Base-by-base conservation (phyloP, 2,329 filamentous ascomycete genomes). In the Fusarium piperis region DNA sequence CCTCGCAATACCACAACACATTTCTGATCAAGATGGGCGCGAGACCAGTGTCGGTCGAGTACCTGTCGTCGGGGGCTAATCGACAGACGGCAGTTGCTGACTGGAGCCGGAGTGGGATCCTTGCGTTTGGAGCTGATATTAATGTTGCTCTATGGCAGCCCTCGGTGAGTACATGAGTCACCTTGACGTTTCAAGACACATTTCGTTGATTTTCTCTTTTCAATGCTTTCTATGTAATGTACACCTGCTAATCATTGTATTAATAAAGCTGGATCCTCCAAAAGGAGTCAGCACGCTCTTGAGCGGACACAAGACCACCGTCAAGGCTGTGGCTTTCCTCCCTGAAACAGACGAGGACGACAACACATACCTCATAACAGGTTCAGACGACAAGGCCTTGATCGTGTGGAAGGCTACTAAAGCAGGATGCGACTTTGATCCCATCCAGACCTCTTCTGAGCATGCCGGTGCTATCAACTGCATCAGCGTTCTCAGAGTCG, bases 101-200 rank as follows among this genome's bases (percentile, higher is more conserved):
- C 83, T 99, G 96, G 96, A 90, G 93, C 78, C 78, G 83, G 20
- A 83, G 87, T 70, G 93, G 92, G 11, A 79, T 94, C 48, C 85
- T 99, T 60, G 96, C 94, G 32, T 99, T 94, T 83, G 96, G 96
- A 33, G 92, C 95, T 10, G 94, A 97, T 81, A 91, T 91, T 74
- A 96, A 96, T 82, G 88, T 99, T 75, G 95, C 94, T 46, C 79
- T 98, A 41, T 99, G 96, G 96, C 86, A 90, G 78, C 94, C 94
- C 62, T 81, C 87, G 79, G 93, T 95, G 86, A 82, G 90, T 83
- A 65, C 55, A 15, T 51, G 64, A 71, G 63, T 33, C 53, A 71
- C 64, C 57, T 60, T 51, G n/a, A 61, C 32, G 36, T 39, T 60
- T 39, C 58, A 63, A 30, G 26, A 16, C 44, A 30, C 16, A 71